Conservation (phyloP, 2,329 filamentous ascomycete genomes). For the Claviceps sp. region DNA sequence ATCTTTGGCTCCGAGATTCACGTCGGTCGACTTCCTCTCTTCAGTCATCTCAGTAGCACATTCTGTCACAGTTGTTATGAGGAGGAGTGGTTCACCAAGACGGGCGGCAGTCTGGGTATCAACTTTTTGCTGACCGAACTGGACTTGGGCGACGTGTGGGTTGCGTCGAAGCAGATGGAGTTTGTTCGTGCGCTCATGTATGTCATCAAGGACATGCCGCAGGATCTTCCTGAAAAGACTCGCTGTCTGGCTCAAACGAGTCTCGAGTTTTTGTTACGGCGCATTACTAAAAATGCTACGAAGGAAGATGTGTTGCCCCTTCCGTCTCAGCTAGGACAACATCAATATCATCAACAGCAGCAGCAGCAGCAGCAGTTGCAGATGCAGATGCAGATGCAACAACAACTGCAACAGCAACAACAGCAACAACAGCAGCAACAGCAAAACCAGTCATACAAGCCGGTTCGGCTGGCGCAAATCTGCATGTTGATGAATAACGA, state of each 20-base stretch:
- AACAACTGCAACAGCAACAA: constrained; percentile 26
- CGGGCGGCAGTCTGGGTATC: constrained; percentile 82
- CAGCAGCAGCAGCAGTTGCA: constrained; percentile 32
- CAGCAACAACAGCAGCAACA: constrained; percentile 11
- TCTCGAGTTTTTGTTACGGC: constrained; percentile 62
- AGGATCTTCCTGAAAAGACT: constrained; percentile 83
- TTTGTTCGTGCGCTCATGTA: constrained; percentile 88
- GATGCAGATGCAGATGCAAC: constrained; percentile 31
- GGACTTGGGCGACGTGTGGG: constrained; percentile 72
- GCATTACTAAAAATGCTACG: constrained; percentile 65
- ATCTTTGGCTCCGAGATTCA: constrained; percentile 67
- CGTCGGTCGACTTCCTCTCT: constrained; percentile 69
- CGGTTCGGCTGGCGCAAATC: constrained; percentile 51
- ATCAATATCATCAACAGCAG: constrained; percentile 24
- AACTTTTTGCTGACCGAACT: constrained; percentile 75
- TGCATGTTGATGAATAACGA: constrained; percentile 80
- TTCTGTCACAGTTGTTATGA: constrained; percentile 95
- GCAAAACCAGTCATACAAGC: constrained; percentile 32
- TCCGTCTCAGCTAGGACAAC: constrained; percentile 27
- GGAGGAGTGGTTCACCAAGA: constrained; percentile 98
- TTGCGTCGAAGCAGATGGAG: constrained; percentile 70
- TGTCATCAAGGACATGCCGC: constrained; percentile 95
- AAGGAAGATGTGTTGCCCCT: constrained; percentile 52
- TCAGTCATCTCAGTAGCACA: constrained; percentile 64
- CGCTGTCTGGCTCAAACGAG: constrained; percentile 72